Evolutionary conservation across 768 basidiomycete species (phyloP).

Genomic region (Boletus coccyginus): DNA sequence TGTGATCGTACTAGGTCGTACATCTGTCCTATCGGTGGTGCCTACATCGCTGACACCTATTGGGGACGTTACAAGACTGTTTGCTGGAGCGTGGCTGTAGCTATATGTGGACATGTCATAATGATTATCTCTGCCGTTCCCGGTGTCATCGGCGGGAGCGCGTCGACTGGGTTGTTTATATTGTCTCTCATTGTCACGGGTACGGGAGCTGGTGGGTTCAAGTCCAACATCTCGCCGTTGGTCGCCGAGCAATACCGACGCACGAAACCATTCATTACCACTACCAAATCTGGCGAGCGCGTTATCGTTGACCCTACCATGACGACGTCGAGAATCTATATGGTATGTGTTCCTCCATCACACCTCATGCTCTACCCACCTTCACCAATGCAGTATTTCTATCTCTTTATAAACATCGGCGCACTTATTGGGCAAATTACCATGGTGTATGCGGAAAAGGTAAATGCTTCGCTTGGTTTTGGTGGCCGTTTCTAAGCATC

Average conservation of each 20-base stretch:
- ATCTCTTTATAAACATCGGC: slow-evolving; percentile 73
- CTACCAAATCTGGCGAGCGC: slow-evolving; percentile 54
- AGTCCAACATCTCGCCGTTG: slow-evolving; percentile 74
- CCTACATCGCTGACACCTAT: slow-evolving; percentile 70
- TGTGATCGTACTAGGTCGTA: slow-evolving; percentile 48
- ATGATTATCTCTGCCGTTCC: slow-evolving; percentile 67
- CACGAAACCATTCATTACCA: slow-evolving; percentile 50
- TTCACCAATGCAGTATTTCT: slow-evolving; percentile 48
- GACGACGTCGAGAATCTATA: slow-evolving; percentile 71
- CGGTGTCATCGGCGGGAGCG: slow-evolving; percentile 54
- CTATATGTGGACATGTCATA: slow-evolving; percentile 62
- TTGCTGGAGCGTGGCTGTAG: slow-evolving; percentile 54
- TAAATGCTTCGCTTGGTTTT: slow-evolving; percentile 15
- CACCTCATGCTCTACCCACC: background rate
- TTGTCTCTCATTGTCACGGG: slow-evolving; percentile 60
- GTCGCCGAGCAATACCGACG: slow-evolving; percentile 73
- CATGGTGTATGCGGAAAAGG: slow-evolving; percentile 69
- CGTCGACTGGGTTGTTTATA: slow-evolving; percentile 51
- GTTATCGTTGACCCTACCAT: slow-evolving; percentile 73
- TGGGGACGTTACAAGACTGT: slow-evolving; percentile 77
- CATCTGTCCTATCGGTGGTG: slow-evolving; percentile 63
- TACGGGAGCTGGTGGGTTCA: slow-evolving; percentile 66
- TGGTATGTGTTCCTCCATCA: slow-evolving; percentile 40
- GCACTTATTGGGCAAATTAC: slow-evolving; percentile 64
- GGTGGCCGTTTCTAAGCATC: slow-evolving; percentile 5